These are phyloP conservation scores for Pseudonitzschia delicatissima DNA, from an alignment of 108 stramenopile species.

Conservation along the genomic window DNA sequence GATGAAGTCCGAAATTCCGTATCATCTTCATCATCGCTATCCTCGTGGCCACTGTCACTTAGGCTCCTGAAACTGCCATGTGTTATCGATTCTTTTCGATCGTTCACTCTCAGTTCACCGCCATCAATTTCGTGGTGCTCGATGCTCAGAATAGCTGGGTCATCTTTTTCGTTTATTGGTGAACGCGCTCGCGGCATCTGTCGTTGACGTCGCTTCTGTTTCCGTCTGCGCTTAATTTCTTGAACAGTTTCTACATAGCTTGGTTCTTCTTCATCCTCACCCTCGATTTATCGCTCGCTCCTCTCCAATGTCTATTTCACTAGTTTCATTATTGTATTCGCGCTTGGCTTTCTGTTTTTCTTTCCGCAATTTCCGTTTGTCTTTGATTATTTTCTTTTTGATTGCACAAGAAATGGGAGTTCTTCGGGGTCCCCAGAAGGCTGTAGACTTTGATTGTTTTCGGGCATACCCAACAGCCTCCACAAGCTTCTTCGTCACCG, in stretches of 20 bases:
- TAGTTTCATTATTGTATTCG: neutral
- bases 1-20: too few species aligned
- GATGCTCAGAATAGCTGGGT: too few species aligned
- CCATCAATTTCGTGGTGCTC: too few species aligned
- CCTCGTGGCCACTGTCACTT: neutral
- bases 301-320: neutral
- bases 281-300: neutral
- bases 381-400: slow-evolving; percentile 7
- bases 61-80: too few species aligned
- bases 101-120: too few species aligned
- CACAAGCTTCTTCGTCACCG: neutral
- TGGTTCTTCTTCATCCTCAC: neutral
- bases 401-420: neutral
- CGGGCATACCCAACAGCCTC: neutral
- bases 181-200: neutral
- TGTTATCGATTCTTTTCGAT: too few species aligned
- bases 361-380: neutral
- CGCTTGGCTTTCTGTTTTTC: neutral
- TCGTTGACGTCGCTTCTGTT: neutral
- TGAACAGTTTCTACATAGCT: neutral
- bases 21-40: neutral
- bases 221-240: neutral
- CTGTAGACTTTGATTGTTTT: neutral
- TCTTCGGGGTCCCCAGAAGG: neutral
- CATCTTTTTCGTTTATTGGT: neutral